Evolutionary conservation across 768 basidiomycete species (phyloP).

Genomic region (Cyclocybe cylindracea): DNA sequence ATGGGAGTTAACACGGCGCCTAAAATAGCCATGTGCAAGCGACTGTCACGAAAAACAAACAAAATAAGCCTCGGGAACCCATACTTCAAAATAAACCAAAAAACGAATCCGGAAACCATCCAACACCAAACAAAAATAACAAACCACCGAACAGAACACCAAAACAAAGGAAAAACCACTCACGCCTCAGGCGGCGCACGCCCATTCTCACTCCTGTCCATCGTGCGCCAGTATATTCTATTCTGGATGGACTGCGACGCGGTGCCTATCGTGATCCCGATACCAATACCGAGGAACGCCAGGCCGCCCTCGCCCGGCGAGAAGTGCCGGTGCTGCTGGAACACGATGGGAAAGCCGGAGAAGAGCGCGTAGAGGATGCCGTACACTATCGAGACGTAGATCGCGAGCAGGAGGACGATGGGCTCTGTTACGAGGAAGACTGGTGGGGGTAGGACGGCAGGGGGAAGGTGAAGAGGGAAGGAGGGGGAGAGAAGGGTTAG

Average conservation of each 20-base stretch:
- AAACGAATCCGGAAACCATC: not conserved
- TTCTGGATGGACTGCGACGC: conserved; percentile 55
- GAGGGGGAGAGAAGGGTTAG: too few species aligned
- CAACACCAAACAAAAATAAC: not conserved
- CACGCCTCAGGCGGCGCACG: conserved; percentile 63
- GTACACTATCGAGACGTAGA: conserved; percentile 64
- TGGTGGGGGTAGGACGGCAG: conserved; percentile 24
- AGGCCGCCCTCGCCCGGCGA: conserved; percentile 56
- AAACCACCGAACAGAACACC: not conserved
- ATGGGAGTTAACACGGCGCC: conserved; percentile 55
- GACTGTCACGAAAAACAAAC: conserved; percentile 29
- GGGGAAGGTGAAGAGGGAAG: conserved; percentile 2
- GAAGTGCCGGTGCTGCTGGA: conserved; percentile 53
- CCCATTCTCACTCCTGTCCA: conserved; percentile 47
- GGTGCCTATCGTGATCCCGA: conserved; percentile 55
- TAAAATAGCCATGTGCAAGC: conserved; percentile 59
- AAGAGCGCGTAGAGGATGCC: conserved; percentile 67
- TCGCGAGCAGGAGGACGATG: conserved; percentile 56
- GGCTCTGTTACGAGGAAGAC: conserved; percentile 65
- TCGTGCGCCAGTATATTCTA: conserved; percentile 49
- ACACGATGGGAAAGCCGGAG: conserved; percentile 61
- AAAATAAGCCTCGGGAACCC: not conserved
- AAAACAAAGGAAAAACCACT: too few species aligned
- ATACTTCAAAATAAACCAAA: not conserved
- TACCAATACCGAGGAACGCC: conserved; percentile 64